Conservation (phyloP, 106 monocot species). For the Triglochin maritima region DNA sequence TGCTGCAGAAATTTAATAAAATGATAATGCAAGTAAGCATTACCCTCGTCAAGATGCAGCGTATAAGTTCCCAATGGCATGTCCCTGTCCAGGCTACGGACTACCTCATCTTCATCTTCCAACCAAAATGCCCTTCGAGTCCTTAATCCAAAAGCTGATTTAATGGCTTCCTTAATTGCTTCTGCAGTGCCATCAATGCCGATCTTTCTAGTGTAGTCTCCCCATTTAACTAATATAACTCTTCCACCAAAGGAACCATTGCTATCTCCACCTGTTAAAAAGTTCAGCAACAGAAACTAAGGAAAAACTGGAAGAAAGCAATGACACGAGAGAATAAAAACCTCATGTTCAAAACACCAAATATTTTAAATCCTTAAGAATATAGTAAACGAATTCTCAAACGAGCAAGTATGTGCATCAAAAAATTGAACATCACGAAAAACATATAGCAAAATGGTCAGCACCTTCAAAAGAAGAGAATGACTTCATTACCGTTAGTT, state of each 20-base stretch:
- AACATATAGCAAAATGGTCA: no score
- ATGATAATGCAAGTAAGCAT: not conserved
- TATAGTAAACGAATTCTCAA: no score
- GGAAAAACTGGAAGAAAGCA: not conserved
- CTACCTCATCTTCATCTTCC: slow-evolving; percentile 93
- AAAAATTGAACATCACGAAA: no score
- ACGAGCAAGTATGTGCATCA: no score
- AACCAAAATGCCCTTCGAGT: slow-evolving; percentile 92
- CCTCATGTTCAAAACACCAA: not conserved
- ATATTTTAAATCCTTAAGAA: no score
- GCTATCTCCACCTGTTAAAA: slow-evolving; percentile 45
- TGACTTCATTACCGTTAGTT: slow-evolving; percentile 47
- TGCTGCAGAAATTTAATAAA: not conserved
- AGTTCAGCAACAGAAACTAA: not conserved
- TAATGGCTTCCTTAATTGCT: slow-evolving; percentile 91
- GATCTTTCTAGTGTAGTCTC: slow-evolving; percentile 71
- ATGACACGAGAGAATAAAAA: not conserved
- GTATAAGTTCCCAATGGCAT: slow-evolving; percentile 87
- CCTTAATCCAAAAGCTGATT: slow-evolving; percentile 84
- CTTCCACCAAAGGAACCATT: slow-evolving; percentile 55
- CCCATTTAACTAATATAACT: slow-evolving; percentile 82
- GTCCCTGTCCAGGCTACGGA: slow-evolving; percentile 83
- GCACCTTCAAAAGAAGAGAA: not conserved
- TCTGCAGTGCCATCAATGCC: slow-evolving; percentile 96
- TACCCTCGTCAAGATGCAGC: slow-evolving; percentile 91